Conservation (phyloP, 805 yeast genomes). For the Barnettozyma pratensis region DNA sequence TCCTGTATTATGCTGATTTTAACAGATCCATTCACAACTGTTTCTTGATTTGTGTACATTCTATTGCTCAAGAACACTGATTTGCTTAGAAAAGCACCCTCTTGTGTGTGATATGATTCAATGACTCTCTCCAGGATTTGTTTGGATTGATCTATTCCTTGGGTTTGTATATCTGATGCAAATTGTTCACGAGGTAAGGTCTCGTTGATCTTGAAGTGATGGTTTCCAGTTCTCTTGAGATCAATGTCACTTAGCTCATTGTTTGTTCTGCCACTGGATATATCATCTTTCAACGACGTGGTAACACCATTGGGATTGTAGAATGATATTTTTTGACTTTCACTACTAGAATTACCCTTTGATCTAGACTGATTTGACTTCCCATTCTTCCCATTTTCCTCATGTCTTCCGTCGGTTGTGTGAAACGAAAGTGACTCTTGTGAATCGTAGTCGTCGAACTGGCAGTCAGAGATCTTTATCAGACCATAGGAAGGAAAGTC, state of each 20-base stretch:
- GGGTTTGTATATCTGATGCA: constrained; percentile 4
- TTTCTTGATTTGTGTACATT: constrained; percentile 13
- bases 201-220: not conserved
- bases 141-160: constrained; percentile 9
- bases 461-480: constrained; percentile 18
- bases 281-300: not conserved
- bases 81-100: constrained; percentile 15
- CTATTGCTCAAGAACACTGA: constrained; percentile 13
- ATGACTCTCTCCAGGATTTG: constrained; percentile 12
- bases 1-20: constrained; percentile 23
- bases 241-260: not conserved
- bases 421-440: constrained; percentile 15
- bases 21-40: constrained; percentile 17
- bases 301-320: not conserved
- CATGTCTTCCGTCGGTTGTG: not conserved
- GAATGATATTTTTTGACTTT: not conserved
- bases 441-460: constrained; percentile 15
- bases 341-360: not conserved
- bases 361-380: no score
- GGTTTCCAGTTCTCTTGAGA: not conserved
- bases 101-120: constrained; percentile 16
- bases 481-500: constrained; percentile 19
- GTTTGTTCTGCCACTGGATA: not conserved
- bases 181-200: constrained; percentile 4
- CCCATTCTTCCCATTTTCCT: not conserved